phyloP scores from a whole-genome alignment of 2,329 filamentous ascomycete species.

The Teratosphaeria gauchensis region DNA sequence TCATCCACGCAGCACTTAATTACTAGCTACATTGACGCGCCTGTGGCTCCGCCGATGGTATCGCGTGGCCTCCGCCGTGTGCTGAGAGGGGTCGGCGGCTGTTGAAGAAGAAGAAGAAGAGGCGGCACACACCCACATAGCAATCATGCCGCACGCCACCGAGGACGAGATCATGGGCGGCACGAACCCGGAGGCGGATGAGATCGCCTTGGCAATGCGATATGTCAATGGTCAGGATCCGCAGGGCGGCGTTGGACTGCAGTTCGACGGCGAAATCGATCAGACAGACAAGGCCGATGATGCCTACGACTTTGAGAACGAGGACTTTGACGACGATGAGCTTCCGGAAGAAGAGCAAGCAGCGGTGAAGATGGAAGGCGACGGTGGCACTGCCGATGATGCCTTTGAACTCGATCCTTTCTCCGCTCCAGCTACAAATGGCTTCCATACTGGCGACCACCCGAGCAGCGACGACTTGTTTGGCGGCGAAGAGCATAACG shows the following conservation, averaged over 20 bases:
- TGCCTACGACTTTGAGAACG: slow-evolving; percentile 64
- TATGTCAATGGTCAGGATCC: slow-evolving; percentile 19
- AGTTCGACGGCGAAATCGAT: slow-evolving; percentile 29
- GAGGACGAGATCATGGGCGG: slow-evolving; percentile 10
- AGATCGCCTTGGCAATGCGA: slow-evolving; percentile 19
- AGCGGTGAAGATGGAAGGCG: slow-evolving; percentile 7
- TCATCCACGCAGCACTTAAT: neutral
- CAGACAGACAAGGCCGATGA: slow-evolving; percentile 75
- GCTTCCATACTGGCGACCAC: slow-evolving; percentile 10
- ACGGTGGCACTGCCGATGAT: slow-evolving; percentile 9
- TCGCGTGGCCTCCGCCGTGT: neutral
- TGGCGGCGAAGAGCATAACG: slow-evolving; percentile 40
- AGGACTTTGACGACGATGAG: slow-evolving; percentile 87
- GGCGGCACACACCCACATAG: slow-evolving; percentile 26
- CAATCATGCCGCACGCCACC: slow-evolving; percentile 30
- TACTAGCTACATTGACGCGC: neutral
- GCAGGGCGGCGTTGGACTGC: slow-evolving; percentile 13
- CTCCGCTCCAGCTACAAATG: slow-evolving; percentile 8
- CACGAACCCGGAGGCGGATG: slow-evolving; percentile 1
- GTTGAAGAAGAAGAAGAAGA: neutral
- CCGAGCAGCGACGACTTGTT: slow-evolving; percentile 52
- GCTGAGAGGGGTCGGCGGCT: neutral
- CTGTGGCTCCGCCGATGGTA: neutral
- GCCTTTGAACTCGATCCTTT: neutral
- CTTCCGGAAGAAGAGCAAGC: slow-evolving; percentile 67